Evolutionary conservation across 805 yeast genomes (phyloP), one percentile per base, ranked within the genome.

Genomic region (Yarrowia osloensis): DNA sequence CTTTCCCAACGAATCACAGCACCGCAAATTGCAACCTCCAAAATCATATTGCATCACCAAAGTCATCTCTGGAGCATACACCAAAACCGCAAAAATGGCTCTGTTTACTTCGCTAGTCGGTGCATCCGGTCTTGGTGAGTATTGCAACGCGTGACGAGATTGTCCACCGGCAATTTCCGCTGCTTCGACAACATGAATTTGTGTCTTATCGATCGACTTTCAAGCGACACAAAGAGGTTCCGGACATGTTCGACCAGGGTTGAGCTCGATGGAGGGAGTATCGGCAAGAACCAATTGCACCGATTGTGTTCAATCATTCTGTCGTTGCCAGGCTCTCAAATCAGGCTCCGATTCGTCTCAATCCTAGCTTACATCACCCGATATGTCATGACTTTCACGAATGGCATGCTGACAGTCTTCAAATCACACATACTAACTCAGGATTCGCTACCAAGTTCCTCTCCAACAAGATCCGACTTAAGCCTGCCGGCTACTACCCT

Each of bases 401-500:
- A n/a, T n/a, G n/a, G n/a, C n/a, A n/a, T n/a, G n/a, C n/a, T n/a
- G n/a, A n/a, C n/a, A n/a, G n/a, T n/a, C n/a, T n/a, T n/a, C n/a
- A n/a, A n/a, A n/a, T n/a, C n/a, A n/a, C n/a, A n/a, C 37, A 26
- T 44, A 47, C 46, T 50, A 44, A 63, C 65, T 8, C 44, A 72
- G 74, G 74, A 46, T 57, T 68, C 47, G 63, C 68, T 26, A 70
- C 69, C 55, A 72, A 70, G 67, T 77, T 74, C 33, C 69, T 74
- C 17, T 75, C 77, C 21, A 75, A 75, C 72, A 80, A 75, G 57
- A 68, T 74, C 49, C 77, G 75, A 49, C 76, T 71, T 68, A 76
- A 74, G 70, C 78, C 79, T 17, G 72, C 73, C 69, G 73, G 70
- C 59, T 75, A 73, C 74, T 75, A 70, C 70, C 79, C 78, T 22